Evolutionary conservation across 192 early-diverging fungal genomes (phyloP).

Genomic region (Anaeromyces robustus): DNA sequence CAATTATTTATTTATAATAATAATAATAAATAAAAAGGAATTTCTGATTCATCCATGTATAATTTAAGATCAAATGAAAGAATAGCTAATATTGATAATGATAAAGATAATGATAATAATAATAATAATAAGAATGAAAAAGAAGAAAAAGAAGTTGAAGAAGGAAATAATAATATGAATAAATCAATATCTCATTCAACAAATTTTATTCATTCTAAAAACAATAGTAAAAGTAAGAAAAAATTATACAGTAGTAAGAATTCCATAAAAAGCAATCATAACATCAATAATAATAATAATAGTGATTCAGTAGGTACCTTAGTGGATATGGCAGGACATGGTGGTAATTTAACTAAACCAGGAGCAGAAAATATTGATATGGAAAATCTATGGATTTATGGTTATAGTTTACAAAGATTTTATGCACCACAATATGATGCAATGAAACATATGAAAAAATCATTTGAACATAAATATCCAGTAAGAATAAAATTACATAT

Average conservation of each 20-base stretch:
- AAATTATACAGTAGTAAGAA: neutral
- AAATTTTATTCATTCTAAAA: neutral
- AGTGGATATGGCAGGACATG: neutral
- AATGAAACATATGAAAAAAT: neutral
- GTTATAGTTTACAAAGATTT: conserved; percentile 21
- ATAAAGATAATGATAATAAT: too few species aligned
- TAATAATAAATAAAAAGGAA: too few species aligned
- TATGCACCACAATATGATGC: conserved; percentile 20
- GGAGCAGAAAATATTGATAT: neutral
- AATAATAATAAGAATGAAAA: too few species aligned
- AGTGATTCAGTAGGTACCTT: conserved; percentile 2
- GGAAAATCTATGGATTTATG: neutral
- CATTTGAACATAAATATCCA: neutral
- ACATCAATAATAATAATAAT: conserved; percentile 6
- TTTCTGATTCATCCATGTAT: too few species aligned
- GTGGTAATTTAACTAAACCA: neutral
- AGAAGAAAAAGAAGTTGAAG: too few species aligned
- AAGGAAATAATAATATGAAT: neutral
- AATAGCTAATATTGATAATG: too few species aligned
- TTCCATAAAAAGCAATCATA: conserved; percentile 5
- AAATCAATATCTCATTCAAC: neutral
- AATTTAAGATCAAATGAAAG: too few species aligned
- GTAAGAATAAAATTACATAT: too few species aligned
- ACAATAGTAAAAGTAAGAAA: neutral
- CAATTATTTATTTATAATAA: too few species aligned